Evolutionary conservation across 2,329 filamentous ascomycete genomes (phyloP), one percentile per base, ranked within the genome.

Genomic region (Alternaria arborescens): DNA sequence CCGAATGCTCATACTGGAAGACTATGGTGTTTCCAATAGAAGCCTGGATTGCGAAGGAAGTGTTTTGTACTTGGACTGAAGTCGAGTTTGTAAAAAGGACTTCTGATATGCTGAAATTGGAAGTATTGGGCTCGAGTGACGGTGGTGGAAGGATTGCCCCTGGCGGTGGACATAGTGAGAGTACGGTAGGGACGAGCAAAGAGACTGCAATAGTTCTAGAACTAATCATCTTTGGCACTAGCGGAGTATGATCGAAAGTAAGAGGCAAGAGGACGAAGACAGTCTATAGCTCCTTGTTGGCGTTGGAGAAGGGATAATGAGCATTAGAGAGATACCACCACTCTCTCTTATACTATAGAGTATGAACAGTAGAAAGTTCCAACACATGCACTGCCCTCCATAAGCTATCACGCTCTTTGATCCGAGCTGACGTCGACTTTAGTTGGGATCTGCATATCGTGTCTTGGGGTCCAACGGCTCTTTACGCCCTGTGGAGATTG

Each of bases 1-100:
- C 53, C 22, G 62, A 60, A 38, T 65, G 22, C 26, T 66, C 66
- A 58, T 70, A 54, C 18, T 68, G 42, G 26, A 70, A 69, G 26
- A 73, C 34, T 0, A 58, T 58, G 12, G 48, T 46, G 16, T 65
- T 55, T 3, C 66, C 68, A 20, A 74, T 67, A 1, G 66, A 66
- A 20, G 69, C 70, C 57, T 69, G 66, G 53, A 73, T 59, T 5
- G 67, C 67, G n/a, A 68, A 69, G 0, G 70, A 71, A 10, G 70
- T 73, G 16, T 67, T 62, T 30, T 48, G 36, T 22, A 16, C 8
- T 18, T 40, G 36, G 8, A 50, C 18, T 53, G 60, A 71, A 2
- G 56, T 32, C 2, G 52, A 36, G 26, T 55, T 30, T 12, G 12
- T 53, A 26, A 68, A 61, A 4, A 50, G 41, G 2, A 55, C 57